A percentile compares a stretch with the other conserved stretches of the same genome.
phyloP scores from a whole-genome alignment of 2,329 filamentous ascomycete species.

The Penicillium sp. region DNA sequence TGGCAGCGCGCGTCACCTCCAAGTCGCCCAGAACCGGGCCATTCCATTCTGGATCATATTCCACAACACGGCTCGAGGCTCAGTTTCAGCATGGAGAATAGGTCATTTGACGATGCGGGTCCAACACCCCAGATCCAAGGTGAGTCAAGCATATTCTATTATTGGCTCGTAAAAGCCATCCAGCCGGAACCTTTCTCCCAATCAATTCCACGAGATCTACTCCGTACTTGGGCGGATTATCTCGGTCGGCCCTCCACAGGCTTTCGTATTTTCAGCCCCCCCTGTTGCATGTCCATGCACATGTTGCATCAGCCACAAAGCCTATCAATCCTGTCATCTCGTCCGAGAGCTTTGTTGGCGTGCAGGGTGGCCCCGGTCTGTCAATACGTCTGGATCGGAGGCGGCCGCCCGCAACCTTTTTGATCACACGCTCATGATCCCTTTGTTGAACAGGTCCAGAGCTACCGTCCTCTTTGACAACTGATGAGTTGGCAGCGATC shows the following conservation, averaged over 20 bases:
- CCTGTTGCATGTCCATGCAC: constrained; percentile 11
- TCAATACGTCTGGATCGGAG: constrained; percentile 8
- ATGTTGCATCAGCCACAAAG: constrained; percentile 10
- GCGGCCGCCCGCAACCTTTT: constrained; percentile 26
- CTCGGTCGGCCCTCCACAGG: not conserved
- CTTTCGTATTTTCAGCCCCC: constrained; percentile 9
- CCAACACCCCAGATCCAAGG: constrained; percentile 17
- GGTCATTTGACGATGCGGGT: constrained; percentile 24
- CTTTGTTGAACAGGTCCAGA: constrained; percentile 25
- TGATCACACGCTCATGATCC: constrained; percentile 34
- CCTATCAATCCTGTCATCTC: constrained; percentile 9
- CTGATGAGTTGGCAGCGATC: constrained; percentile 33
- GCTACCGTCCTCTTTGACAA: constrained; percentile 11
- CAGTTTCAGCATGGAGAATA: constrained; percentile 15
- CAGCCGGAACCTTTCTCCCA: constrained; percentile 7
- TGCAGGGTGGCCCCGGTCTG: not conserved
- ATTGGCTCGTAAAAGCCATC: constrained; percentile 2
- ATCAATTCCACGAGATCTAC: constrained; percentile 11
- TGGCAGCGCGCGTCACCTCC: constrained; percentile 29
- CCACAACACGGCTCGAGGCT: not conserved
- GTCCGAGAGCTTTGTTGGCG: not conserved
- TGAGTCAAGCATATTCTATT: constrained; percentile 13
- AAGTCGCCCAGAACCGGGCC: constrained; percentile 1
- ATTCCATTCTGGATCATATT: constrained; percentile 5
- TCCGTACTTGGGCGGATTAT: not conserved